Evolutionary conservation across 2,329 filamentous ascomycete species (phyloP), one percentile per base, ranked within the genome.

Genomic region (Ceratocystis alfenasii): DNA sequence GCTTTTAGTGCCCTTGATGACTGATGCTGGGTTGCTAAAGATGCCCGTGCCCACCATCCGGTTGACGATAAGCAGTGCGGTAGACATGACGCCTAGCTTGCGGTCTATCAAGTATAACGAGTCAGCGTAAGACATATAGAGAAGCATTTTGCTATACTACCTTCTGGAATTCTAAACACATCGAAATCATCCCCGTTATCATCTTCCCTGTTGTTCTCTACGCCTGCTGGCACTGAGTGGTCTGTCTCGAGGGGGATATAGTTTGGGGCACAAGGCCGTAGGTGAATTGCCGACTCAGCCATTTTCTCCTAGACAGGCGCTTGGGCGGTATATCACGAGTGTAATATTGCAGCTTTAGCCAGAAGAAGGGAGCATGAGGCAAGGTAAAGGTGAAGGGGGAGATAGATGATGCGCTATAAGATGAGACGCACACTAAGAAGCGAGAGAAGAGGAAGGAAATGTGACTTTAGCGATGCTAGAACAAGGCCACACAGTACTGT

Each of bases 41-140:
- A 83, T 82, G 70, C 81, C 81, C 1, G 81, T 82, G 10, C 81
- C 81, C 48, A 83, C 82, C 79, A 83, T 83, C 70, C 82, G 82
- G 67, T 83, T 83, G 20, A 83, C 69, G 48, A 83, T 83, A 48
- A 83, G 69, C 65, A 83, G 83, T 0, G 81, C 78, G 5, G 81
- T 77, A 2, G 80, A 80, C 5, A 62, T 22, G 53, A 67, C 65
- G 12, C 62, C 65, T n/a, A 67, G 62, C 22, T 67, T 67, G 7
- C 62, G 62, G 17, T 67, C 65, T 67, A 30, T 22, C 5, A 25
- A 36, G 53, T 33, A 41, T 12, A 15, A 6, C 15, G 48, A 25
- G n/a, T 25, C n/a, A 25, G n/a, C 22, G 7, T 7, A 59, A 36
- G 17, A 60, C 10, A 65, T 20, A 36, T 8, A 46, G 3, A 3